Conservation (phyloP, 108 stramenopile species). For the Pseudonitzschia delicatissima region DNA sequence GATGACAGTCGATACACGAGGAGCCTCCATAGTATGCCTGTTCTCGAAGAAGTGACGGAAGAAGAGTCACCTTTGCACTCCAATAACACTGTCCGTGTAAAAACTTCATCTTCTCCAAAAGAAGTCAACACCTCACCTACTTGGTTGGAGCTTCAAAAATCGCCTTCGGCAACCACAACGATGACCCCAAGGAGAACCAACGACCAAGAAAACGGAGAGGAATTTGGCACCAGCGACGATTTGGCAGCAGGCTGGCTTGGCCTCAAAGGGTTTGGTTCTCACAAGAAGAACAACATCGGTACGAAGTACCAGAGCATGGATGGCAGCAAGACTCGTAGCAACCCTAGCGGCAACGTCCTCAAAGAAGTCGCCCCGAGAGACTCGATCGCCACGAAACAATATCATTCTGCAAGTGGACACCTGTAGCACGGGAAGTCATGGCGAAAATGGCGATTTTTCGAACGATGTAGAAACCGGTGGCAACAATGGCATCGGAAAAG, state of each 20-base stretch:
- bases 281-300: too few species aligned
- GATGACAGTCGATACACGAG: conserved; percentile 6
- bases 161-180: background rate
- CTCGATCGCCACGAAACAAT: too few species aligned
- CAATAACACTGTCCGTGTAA: background rate
- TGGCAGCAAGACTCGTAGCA: too few species aligned
- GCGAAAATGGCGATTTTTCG: too few species aligned
- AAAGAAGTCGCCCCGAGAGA: too few species aligned
- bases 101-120: background rate
- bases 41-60: conserved; percentile 11
- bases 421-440: too few species aligned
- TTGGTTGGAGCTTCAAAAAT: background rate
- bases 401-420: too few species aligned
- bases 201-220: background rate
- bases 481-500: background rate
- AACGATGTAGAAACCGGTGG: background rate
- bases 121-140: background rate
- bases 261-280: too few species aligned
- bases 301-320: too few species aligned
- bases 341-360: too few species aligned
- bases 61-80: conserved; percentile 8
- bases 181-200: background rate
- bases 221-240: background rate
- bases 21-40: conserved; percentile 10
- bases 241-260: too few species aligned